Evolutionary conservation across 139 green algal species (phyloP).

Genomic region (Chlamydomonas incerta): DNA sequence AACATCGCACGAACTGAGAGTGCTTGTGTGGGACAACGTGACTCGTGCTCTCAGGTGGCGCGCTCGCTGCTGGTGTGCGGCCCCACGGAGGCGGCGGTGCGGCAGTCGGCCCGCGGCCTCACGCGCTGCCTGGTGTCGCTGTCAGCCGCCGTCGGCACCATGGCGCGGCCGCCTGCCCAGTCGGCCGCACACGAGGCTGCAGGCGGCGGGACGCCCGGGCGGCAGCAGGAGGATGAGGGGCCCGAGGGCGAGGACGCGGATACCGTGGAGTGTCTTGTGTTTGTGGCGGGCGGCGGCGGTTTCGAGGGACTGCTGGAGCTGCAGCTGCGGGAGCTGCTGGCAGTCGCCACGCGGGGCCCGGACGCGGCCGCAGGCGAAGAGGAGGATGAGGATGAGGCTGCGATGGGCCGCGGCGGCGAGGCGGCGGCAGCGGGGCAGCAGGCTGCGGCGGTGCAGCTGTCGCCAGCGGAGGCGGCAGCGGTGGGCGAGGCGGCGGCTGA

Average conservation of each 20-base stretch:
- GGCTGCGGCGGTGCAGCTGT: neutral
- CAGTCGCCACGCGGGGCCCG: constrained; percentile 1
- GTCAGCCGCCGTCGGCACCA: constrained; percentile 5
- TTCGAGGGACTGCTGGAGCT: constrained; percentile 28
- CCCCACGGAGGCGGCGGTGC: constrained; percentile 4
- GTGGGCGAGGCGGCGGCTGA: neutral
- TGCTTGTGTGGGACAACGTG: too few species aligned
- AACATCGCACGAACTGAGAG: too few species aligned
- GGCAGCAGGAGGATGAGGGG: neutral
- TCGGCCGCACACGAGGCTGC: neutral
- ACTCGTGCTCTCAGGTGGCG: too few species aligned
- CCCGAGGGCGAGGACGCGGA: neutral
- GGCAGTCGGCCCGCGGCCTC: neutral
- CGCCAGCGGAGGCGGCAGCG: neutral
- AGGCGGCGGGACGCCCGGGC: neutral
- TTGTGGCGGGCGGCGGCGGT: constrained; percentile 23
- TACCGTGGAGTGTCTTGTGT: constrained; percentile 5
- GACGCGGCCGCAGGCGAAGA: neutral
- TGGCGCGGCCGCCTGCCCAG: neutral
- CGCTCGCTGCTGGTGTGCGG: constrained; percentile 37
- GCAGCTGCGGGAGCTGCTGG: constrained; percentile 38
- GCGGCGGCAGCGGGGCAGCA: neutral
- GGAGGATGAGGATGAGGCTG: neutral
- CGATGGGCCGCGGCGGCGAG: neutral
- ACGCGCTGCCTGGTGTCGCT: constrained; percentile 16